Percentiles rank a stretch among this genome's conserved stretches.
phyloP scores from a whole-genome alignment of 208 protist genomes.

The Acanthamoeba triangularis region DNA sequence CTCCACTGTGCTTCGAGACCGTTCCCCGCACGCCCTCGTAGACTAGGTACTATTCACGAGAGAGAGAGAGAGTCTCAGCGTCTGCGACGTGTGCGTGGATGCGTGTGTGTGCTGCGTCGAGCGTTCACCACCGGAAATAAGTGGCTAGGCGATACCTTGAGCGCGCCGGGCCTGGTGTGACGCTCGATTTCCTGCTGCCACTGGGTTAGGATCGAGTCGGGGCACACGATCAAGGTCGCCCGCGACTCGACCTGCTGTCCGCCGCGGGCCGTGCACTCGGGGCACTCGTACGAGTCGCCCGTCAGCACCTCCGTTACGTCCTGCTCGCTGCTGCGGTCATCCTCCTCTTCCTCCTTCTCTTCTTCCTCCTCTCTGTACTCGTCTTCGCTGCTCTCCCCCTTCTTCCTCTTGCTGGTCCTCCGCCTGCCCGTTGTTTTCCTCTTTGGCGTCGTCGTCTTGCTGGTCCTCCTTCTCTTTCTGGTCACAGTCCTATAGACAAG shows the following conservation, averaged over 20 bases:
- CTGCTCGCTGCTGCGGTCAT: not conserved
- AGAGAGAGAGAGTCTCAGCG: not conserved
- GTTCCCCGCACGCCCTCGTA: conserved; percentile 58
- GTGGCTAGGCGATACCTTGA: conserved; percentile 38
- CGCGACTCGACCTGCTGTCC: not conserved
- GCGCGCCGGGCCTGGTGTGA: conserved; percentile 30
- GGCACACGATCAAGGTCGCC: conserved; percentile 68
- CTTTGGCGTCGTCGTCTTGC: not conserved
- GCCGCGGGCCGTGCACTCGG: not conserved
- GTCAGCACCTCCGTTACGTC: not conserved
- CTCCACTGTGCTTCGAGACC: not conserved
- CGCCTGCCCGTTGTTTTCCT: not conserved
- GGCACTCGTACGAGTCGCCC: conserved; percentile 17
- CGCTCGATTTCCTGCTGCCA: conserved; percentile 63
- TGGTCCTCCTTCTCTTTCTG: not conserved
- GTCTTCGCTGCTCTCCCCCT: not conserved
- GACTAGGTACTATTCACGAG: conserved; percentile 44
- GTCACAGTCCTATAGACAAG: not conserved
- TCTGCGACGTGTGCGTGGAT: not conserved
- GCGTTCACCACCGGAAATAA: not conserved
- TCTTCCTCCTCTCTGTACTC: not conserved
- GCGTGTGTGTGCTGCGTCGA: not conserved
- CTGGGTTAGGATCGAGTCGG: conserved; percentile 68
- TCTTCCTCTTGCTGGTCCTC: not conserved
- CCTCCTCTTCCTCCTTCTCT: not conserved